Percentiles rank a stretch among this genome's conserved stretches.
phyloP scores from a whole-genome alignment of 2,329 filamentous ascomycete genomes.

The Ophiosphaerella narmari region DNA sequence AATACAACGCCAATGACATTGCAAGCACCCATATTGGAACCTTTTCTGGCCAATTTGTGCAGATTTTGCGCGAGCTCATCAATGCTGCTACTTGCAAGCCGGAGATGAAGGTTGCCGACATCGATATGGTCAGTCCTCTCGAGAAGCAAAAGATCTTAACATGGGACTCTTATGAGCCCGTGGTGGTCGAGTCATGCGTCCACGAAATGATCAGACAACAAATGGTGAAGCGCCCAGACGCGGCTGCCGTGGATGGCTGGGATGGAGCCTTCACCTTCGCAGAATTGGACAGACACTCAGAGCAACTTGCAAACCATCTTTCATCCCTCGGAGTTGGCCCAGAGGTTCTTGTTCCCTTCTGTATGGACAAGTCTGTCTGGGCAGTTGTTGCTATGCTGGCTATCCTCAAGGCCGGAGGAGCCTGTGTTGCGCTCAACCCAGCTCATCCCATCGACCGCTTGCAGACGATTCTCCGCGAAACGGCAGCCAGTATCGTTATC shows the following conservation, averaged over 20 bases:
- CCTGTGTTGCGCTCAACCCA: constrained; percentile 40
- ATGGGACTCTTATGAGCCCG: not conserved
- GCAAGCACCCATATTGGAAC: too few relatives aligned
- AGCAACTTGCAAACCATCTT: constrained; percentile 12
- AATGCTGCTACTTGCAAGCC: too few relatives aligned
- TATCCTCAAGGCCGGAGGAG: constrained; percentile 48
- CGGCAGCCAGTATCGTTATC: constrained; percentile 57
- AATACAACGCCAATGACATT: too few relatives aligned
- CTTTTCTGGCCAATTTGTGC: too few relatives aligned
- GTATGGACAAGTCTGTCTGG: constrained; percentile 22
- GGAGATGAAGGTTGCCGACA: too few relatives aligned
- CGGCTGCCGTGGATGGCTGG: constrained; percentile 13
- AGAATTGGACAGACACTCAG: constrained; percentile 11
- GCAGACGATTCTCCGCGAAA: constrained; percentile 3
- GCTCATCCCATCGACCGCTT: constrained; percentile 3
- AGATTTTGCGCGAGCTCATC: too few relatives aligned
- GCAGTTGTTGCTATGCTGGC: constrained; percentile 46
- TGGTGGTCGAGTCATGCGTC: too few relatives aligned
- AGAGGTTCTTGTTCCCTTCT: constrained; percentile 10
- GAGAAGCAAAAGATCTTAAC: not conserved
- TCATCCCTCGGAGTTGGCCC: constrained; percentile 7
- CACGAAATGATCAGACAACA: not conserved
- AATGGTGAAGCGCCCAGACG: constrained; percentile 7
- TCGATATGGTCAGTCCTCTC: too few relatives aligned
- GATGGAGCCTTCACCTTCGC: constrained; percentile 18